Base-by-base conservation (phyloP, 2,329 filamentous ascomycete genomes). In the Claviceps sorghi region DNA sequence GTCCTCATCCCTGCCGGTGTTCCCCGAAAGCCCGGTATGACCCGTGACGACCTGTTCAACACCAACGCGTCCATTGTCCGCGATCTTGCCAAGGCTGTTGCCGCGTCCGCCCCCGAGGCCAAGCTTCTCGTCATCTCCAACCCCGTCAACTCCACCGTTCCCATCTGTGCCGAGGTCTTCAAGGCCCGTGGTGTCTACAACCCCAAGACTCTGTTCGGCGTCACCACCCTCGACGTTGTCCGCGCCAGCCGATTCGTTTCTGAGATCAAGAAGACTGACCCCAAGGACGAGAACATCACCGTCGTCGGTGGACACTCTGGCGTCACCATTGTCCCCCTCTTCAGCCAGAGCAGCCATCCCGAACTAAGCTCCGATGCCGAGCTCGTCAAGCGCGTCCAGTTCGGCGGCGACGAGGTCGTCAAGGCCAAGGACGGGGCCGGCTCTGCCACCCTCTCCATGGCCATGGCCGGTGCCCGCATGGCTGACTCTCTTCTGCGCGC, bases 1-100 rank as follows among this genome's bases (percentile, higher is more conserved):
- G 88, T 98, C 67, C 82, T 98, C 68, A 97, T 98, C 72, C 93
- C 93, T 67, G 93, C 93, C 66, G 93, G 93, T 79, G 91, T 98
- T 61, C 93, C 93, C 68, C 89, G 93, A 77, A 96, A 96, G 83
- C 93, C 93, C 70, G 93, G 93, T 75, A 98, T 98, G 93, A 95
- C 87, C 76, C 90, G 93, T 79, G 93, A 98, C 75, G 91, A 98
- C 71, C 85, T 98, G 59, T 98, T 98, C 89, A 97, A 97, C 84
- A 98, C 91, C 80, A 98, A 98, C 74, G 93, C 93, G 72, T 95
- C 88, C 70, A 98, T 98, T 72, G 93, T 98, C 70, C 90, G 91
- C 68, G 93, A 97, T 74, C 83, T 98, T 60, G 90, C 91, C 76
- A 95, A 95, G 82, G 90, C 89, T 65, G 83, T 82, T 67, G 93